Base-by-base conservation (phyloP, 139 green algal genomes). In the Micractinium sp. region DNA sequence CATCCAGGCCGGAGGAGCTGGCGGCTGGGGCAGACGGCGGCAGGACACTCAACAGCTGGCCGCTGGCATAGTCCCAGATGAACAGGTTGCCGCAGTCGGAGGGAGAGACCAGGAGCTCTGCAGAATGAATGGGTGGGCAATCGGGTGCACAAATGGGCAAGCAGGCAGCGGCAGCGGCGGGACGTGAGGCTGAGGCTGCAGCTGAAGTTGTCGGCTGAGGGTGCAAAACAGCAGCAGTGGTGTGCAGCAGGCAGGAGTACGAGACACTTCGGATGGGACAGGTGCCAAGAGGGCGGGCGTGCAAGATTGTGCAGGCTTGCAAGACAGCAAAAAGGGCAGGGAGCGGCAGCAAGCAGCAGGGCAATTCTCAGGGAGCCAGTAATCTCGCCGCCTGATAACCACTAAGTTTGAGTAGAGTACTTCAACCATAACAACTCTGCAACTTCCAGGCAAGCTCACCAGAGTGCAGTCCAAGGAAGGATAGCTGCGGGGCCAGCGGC, bases 71-170 rank as follows among this genome's bases (percentile, higher is more conserved):
- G 19, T 92, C 77, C 95, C 95, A 97, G 3, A 96, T n/a, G 84
- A 95, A 97, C 63, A 96, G 89, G 84, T 76, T 88, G 19, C 95
- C 95, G 73, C 95, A 93, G 83, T 96, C 94, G 2, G 91, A 95
- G 36, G 94, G 94, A 27, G 93, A 95, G 5, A 92, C 85, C 1
- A 97, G 86, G 63, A 93, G 91, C 69, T 93, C 77, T 86, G 86
- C 78, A 73, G 15, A 36, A 39, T 1, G 41, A 39, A 25, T 1
- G 20, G 38, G 20, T 36, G 27, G 25, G 9, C 0, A 27, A 23
- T 25, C 41, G 38, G 38, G 27, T 27, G n/a, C 41, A 47, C 23
- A 60, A 41, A 13, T 2, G 33, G 18, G 25, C 39, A 33, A n/a
- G 19, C 35, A 41, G n/a, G 73, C n/a, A 73, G 63, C 22, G 7